Percentiles rank a stretch among this genome's conserved stretches.
Conservation (phyloP, 108 stramenopile species). For the Licmophora abbreviata region DNA sequence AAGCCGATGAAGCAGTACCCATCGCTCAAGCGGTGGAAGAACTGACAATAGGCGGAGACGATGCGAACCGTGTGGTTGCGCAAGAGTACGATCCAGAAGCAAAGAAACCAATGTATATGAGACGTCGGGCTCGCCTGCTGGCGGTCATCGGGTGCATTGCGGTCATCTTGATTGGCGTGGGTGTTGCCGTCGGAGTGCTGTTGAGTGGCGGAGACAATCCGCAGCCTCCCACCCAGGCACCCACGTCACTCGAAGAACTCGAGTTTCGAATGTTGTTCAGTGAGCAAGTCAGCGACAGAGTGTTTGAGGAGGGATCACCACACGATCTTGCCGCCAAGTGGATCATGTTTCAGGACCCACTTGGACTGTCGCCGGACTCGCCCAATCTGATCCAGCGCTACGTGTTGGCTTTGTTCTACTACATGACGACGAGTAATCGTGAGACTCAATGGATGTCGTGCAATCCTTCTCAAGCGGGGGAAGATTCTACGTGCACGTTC, state of each 20-base stretch:
- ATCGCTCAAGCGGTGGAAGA: too few relatives aligned
- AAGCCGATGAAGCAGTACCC: too few relatives aligned
- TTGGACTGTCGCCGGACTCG: not conserved
- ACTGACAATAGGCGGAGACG: too few relatives aligned
- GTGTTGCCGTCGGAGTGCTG: too few relatives aligned
- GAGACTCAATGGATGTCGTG: conserved; percentile 19
- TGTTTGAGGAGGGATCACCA: conserved; percentile 10
- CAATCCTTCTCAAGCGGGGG: conserved; percentile 5
- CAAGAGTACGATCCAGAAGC: too few relatives aligned
- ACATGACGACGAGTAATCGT: conserved; percentile 22
- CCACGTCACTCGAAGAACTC: not conserved
- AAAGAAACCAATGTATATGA: too few relatives aligned
- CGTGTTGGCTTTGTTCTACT: conserved; percentile 8
- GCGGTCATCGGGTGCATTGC: too few relatives aligned
- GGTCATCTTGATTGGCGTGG: too few relatives aligned
- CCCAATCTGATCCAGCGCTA: conserved; percentile 2
- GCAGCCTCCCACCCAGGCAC: not conserved
- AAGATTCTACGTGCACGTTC: conserved; percentile 14
- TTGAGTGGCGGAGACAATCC: too few relatives aligned
- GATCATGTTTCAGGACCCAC: conserved; percentile 22
- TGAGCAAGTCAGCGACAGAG: conserved; percentile 12
- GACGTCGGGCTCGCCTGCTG: too few relatives aligned
- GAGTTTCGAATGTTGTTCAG: conserved; percentile 4
- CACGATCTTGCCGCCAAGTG: conserved; percentile 19
- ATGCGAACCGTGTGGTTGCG: too few relatives aligned